These are phyloP conservation scores for Huiozyma sinensis DNA, from an alignment of 805 yeast species.

Conservation along the genomic window DNA sequence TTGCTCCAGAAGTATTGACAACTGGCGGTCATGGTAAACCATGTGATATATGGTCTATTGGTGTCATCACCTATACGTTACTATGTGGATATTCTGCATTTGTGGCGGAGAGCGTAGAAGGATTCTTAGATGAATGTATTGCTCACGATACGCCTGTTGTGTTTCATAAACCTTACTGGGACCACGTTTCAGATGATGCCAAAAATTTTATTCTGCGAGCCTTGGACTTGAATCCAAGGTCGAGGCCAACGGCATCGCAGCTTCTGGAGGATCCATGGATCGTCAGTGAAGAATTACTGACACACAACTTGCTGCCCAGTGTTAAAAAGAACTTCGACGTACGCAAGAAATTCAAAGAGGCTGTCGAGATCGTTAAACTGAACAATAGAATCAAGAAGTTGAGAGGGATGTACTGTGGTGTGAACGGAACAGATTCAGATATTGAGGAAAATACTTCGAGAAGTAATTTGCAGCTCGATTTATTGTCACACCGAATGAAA, in stretches of 20 bases:
- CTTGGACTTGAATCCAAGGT: constrained; percentile 53
- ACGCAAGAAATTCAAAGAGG: constrained; percentile 71
- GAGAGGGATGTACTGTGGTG: constrained; percentile 43
- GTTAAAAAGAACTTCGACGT: constrained; percentile 78
- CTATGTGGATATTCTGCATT: constrained; percentile 91
- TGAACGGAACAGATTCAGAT: constrained; percentile 30
- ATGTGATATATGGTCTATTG: constrained; percentile 93
- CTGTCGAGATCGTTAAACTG: constrained; percentile 71
- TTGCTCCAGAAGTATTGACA: constrained; percentile 87
- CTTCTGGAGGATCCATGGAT: constrained; percentile 73
- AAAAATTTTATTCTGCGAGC: constrained; percentile 64
- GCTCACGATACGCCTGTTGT: constrained; percentile 59
- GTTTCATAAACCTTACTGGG: constrained; percentile 85
- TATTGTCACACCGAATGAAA: background rate
- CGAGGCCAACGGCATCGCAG: constrained; percentile 58
- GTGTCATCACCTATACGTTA: constrained; percentile 83
- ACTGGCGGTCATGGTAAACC: constrained; percentile 87
- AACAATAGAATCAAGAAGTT: constrained; percentile 67
- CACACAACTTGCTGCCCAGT: constrained; percentile 65
- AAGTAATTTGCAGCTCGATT: background rate
- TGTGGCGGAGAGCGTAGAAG: constrained; percentile 69
- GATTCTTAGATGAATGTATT: constrained; percentile 69
- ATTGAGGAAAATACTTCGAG: constrained; percentile 17
- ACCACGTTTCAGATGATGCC: constrained; percentile 67
- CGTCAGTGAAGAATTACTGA: constrained; percentile 32